phyloP scores from a whole-genome alignment of 2,329 filamentous ascomycete genomes.

The Fusarium paranaense region DNA sequence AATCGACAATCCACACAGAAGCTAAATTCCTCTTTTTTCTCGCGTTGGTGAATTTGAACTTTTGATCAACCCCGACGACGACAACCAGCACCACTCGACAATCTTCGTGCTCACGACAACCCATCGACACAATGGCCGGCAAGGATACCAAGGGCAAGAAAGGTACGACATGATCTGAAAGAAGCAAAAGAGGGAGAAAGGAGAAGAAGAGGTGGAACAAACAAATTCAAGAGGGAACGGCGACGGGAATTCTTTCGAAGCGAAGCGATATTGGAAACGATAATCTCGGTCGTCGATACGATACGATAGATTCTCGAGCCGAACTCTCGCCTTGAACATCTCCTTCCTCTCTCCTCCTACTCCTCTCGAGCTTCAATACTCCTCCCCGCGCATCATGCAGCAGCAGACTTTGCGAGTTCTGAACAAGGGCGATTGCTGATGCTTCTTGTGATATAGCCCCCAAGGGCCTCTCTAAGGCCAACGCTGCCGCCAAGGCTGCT shows the following conservation, averaged over 20 bases:
- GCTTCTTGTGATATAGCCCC: slow-evolving; percentile 66
- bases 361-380: slow-evolving; percentile 27
- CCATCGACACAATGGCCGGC: slow-evolving; percentile 48
- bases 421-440: slow-evolving; percentile 79
- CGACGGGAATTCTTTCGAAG: slow-evolving; percentile 11
- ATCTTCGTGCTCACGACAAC: slow-evolving; percentile 42
- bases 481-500: slow-evolving; percentile 93
- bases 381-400: slow-evolving; percentile 69
- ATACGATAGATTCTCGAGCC: slow-evolving; percentile 26
- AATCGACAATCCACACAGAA: slow-evolving; percentile 38
- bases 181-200: slow-evolving; percentile 16
- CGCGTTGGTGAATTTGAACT: slow-evolving; percentile 28
- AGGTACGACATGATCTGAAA: slow-evolving; percentile 57
- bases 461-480: slow-evolving; percentile 86
- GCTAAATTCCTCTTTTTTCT: slow-evolving; percentile 31
- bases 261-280: slow-evolving; percentile 27
- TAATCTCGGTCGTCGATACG: slow-evolving; percentile 19
- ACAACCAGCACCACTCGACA: slow-evolving; percentile 42
- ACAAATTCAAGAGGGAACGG: neutral
- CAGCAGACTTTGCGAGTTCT: slow-evolving; percentile 84
- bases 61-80: slow-evolving; percentile 39
- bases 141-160: slow-evolving; percentile 59
- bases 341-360: slow-evolving; percentile 2
- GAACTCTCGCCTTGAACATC: slow-evolving; percentile 6
- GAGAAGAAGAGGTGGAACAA: neutral